These are phyloP conservation scores for Trichophyton simii DNA, from an alignment of 2,329 filamentous ascomycete genomes.

Conservation along the genomic window DNA sequence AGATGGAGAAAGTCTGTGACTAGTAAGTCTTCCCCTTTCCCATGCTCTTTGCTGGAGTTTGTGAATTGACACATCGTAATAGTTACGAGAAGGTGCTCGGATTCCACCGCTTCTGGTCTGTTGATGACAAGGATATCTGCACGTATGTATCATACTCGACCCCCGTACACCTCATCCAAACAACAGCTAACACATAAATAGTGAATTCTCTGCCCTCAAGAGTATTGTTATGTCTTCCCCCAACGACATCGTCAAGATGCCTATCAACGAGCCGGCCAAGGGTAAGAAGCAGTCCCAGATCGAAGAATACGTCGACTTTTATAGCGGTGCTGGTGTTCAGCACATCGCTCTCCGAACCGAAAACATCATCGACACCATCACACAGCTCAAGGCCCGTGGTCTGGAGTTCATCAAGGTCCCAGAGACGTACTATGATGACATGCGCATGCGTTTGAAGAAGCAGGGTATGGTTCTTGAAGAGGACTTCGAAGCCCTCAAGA, in stretches of 20 bases:
- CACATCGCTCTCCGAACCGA: conserved; percentile 78
- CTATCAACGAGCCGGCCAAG: conserved; percentile 87
- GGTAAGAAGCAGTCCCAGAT: conserved; percentile 91
- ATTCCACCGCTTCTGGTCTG: conserved; percentile 96
- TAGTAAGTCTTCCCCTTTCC: conserved; percentile 33
- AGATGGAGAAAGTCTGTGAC: conserved; percentile 57
- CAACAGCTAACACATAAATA: conserved; percentile 1
- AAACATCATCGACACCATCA: conserved; percentile 67
- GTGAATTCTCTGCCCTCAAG: conserved; percentile 75
- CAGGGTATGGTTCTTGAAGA: conserved; percentile 53
- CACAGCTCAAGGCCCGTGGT: conserved; percentile 67
- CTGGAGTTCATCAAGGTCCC: conserved; percentile 90
- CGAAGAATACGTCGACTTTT: conserved; percentile 85
- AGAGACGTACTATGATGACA: conserved; percentile 67
- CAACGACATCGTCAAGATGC: conserved; percentile 88
- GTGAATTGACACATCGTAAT: neutral
- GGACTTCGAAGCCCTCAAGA: conserved; percentile 73
- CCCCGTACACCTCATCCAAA: neutral
- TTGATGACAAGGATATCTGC: conserved; percentile 85
- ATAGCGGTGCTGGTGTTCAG: conserved; percentile 79
- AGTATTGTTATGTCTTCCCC: conserved; percentile 81
- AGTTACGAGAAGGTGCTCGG: conserved; percentile 79
- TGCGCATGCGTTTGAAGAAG: conserved; percentile 59
- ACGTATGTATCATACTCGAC: conserved; percentile 32
- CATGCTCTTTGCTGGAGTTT: too few relatives aligned